Conservation (phyloP, 305 asterid genomes). For the Solanum aculeatissimum region DNA sequence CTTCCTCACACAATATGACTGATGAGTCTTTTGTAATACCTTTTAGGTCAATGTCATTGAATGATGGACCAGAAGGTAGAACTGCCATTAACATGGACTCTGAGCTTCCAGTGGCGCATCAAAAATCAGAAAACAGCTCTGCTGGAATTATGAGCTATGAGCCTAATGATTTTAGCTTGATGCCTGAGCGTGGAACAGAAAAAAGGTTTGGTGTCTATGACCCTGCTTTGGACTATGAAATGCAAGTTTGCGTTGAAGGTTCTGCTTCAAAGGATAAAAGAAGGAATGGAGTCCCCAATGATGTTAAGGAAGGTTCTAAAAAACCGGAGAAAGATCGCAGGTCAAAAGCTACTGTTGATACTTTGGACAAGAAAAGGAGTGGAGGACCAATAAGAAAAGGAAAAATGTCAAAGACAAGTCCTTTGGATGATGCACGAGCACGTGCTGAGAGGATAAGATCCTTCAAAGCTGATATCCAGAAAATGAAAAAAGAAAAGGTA, state of each 20-base stretch:
- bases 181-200: slow-evolving; percentile 70
- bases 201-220: slow-evolving; percentile 44
- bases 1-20: slow-evolving; percentile 32
- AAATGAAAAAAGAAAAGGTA: slow-evolving; percentile 91
- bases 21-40: slow-evolving; percentile 78
- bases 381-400: slow-evolving; percentile 76
- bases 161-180: slow-evolving; percentile 79
- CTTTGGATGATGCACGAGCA: slow-evolving; percentile 82
- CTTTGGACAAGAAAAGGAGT: slow-evolving; percentile 46
- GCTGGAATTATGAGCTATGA: slow-evolving; percentile 43
- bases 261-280: slow-evolving; percentile 26
- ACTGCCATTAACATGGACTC: slow-evolving; percentile 56
- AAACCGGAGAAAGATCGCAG: slow-evolving; percentile 50
- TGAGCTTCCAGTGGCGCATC: slow-evolving; percentile 51
- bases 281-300: slow-evolving; percentile 21
- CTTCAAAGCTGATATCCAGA: slow-evolving; percentile 84
- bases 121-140: slow-evolving; percentile 29
- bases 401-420: slow-evolving; percentile 55
- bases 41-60: slow-evolving; percentile 59
- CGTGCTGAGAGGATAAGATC: slow-evolving; percentile 88
- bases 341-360: slow-evolving; percentile 39
- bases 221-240: slow-evolving; percentile 69
- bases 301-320: slow-evolving; percentile 31
- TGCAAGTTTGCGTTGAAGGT: slow-evolving; percentile 52
- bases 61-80: slow-evolving; percentile 42